phyloP scores from a whole-genome alignment of 2,329 filamentous ascomycete genomes.

The Aspergillus persii region DNA sequence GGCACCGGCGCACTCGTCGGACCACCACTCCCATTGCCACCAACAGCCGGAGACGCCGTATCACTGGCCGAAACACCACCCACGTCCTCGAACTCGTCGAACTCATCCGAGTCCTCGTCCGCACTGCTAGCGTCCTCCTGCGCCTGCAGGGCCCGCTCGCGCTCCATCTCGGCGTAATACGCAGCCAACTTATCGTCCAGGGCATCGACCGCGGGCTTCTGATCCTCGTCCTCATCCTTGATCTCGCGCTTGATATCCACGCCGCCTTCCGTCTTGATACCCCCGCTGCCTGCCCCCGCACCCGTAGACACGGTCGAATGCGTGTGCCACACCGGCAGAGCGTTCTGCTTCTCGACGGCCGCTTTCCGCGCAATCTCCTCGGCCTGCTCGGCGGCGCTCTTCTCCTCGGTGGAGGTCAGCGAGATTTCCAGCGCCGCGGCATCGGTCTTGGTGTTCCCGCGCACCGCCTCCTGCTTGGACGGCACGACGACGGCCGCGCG shows the following conservation, averaged over 20 bases:
- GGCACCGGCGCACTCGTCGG: constrained; percentile 27
- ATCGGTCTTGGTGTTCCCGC: constrained; percentile 45
- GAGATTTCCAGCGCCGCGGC: constrained; percentile 47
- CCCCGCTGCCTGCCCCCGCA: constrained; percentile 22
- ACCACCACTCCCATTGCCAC: constrained; percentile 19
- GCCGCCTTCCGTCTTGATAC: constrained; percentile 32
- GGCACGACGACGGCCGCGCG: constrained; percentile 43
- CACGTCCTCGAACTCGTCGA: constrained; percentile 47
- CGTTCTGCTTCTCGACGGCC: constrained; percentile 51
- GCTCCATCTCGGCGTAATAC: constrained; percentile 47
- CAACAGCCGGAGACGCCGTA: constrained; percentile 33
- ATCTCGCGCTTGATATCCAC: constrained; percentile 38
- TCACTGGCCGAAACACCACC: constrained; percentile 38
- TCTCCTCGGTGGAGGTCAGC: constrained; percentile 49
- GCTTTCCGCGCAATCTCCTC: constrained; percentile 49
- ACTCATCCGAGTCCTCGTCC: constrained; percentile 40
- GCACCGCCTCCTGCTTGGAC: constrained; percentile 39
- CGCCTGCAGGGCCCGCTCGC: constrained; percentile 42
- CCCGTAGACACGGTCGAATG: constrained; percentile 46
- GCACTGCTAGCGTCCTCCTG: constrained; percentile 42
- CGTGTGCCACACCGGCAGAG: constrained; percentile 53
- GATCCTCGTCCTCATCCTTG: constrained; percentile 42
- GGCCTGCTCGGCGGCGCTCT: constrained; percentile 49
- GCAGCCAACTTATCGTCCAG: constrained; percentile 48
- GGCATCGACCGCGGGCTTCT: constrained; percentile 41